Base-by-base conservation (phyloP, 1,284 basidiomycete species). In the Ceratobasidium papillatum region DNA sequence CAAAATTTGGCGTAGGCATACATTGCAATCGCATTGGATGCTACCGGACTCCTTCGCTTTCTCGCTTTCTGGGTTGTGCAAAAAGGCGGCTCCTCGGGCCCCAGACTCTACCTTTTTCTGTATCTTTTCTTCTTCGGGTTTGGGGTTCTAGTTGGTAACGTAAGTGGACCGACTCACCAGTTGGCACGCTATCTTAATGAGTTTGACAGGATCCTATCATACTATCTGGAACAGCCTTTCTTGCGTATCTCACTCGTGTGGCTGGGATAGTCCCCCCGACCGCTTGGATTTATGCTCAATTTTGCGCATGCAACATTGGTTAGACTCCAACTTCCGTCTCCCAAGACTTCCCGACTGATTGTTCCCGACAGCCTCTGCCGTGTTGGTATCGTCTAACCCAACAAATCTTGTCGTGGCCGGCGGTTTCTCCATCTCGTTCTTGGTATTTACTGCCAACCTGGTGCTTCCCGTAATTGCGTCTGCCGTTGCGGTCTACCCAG, bases 11-110 rank as follows among this genome's bases (percentile, higher is more conserved):
- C 22, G 9, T 75, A 88, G 87, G 96, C 96, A 0, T 99, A 99
- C 83, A 93, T 99, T 84, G 91, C 96, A 2, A 92, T 98, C 64
- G 95, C 95, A 0, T 87, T 99, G 47, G 96, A 99, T 80, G 88
- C 92, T 8, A 96, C 95, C 0, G 96, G 97, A 1, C 85, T 97
- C 12, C 86, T 99, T 3, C 90, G 93, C 58, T 93, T 91, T 61
- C 89, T 96, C 1, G 96, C 96, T 0, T 95, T 94, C 81, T 92
- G 89, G 86, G 94, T 98, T 76, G 92, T 91, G 75, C 89, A 90
- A 76, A 90, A 87, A 80, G 90, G 94, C 17, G 92, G 93, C 0
- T 83, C 86, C 1, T 90, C 89, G 38, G 93, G 92, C 17, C 86
- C 85, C 77, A 87, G 83, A 61, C 86, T 98, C 0, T 98, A 91